phyloP scores from a whole-genome alignment of 495 filamentous ascomycete species.

The Penicillium lividum region DNA sequence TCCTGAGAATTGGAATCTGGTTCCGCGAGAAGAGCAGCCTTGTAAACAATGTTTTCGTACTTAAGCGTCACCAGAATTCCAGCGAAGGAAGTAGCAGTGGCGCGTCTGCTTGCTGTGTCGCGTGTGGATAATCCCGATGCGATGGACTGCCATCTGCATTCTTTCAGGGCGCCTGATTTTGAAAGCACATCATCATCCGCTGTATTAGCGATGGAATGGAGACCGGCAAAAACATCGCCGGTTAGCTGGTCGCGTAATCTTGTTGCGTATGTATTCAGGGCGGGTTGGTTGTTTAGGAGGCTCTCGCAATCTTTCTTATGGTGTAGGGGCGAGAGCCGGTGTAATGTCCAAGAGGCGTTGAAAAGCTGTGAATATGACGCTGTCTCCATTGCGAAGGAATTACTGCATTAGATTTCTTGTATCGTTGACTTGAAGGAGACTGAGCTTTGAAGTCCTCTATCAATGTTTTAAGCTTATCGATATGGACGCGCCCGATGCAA shows the following conservation, averaged over 20 bases:
- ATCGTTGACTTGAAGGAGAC: not conserved
- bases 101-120: slow-evolving; percentile 6
- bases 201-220: slow-evolving; percentile 35
- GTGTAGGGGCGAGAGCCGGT: slow-evolving; percentile 58
- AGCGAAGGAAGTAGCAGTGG: slow-evolving; percentile 10
- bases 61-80: slow-evolving; percentile 49
- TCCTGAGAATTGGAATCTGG: not conserved
- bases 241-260: slow-evolving; percentile 54
- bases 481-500: slow-evolving; percentile 29
- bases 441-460: not conserved
- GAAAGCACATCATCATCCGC: slow-evolving; percentile 42
- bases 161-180: slow-evolving; percentile 46
- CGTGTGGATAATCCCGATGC: slow-evolving; percentile 12
- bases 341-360: slow-evolving; percentile 56
- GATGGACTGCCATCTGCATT: slow-evolving; percentile 50
- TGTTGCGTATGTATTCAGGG: slow-evolving; percentile 49
- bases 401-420: not conserved
- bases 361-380: slow-evolving; percentile 41
- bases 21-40: slow-evolving; percentile 43
- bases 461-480: slow-evolving; percentile 10
- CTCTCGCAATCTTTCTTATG: slow-evolving; percentile 42
- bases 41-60: slow-evolving; percentile 54
- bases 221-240: slow-evolving; percentile 49
- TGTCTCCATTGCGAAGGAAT: slow-evolving; percentile 26
- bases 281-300: slow-evolving; percentile 36